Conservation (phyloP, 1,284 basidiomycete species). For the Sporisorium scitamineum region DNA sequence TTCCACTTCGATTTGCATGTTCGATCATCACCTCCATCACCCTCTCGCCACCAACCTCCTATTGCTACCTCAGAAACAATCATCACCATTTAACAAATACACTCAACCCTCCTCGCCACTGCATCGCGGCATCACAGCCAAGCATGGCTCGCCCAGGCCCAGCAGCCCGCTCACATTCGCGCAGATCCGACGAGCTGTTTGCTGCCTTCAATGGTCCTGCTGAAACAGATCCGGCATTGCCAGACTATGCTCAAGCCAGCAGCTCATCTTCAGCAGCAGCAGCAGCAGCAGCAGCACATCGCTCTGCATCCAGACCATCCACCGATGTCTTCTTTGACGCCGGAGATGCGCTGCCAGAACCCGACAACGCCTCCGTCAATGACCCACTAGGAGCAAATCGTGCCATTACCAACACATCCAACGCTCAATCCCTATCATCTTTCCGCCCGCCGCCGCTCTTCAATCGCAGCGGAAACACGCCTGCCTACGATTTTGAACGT, state of each 20-base stretch:
- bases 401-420: conserved; percentile 24
- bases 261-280: conserved; percentile 7
- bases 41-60: background rate
- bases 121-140: conserved; percentile 1
- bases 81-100: background rate
- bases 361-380: conserved; percentile 12
- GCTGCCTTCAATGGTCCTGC: conserved; percentile 40
- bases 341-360: conserved; percentile 50
- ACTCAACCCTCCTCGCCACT: no score
- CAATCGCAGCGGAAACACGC: conserved; percentile 9
- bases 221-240: conserved; percentile 27
- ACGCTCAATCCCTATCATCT: background rate
- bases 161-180: conserved; percentile 22
- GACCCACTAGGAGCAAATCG: conserved; percentile 49
- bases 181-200: conserved; percentile 40
- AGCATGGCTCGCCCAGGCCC: conserved; percentile 41
- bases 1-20: no score
- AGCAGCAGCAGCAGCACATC: conserved; percentile 2
- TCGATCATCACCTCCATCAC: background rate
- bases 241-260: conserved; percentile 36
- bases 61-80: background rate
- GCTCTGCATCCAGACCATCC: conserved; percentile 6
- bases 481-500: conserved; percentile 60
- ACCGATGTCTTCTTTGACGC: conserved; percentile 63
- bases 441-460: conserved; percentile 14